Evolutionary conservation across 305 asterid genomes (phyloP).

Genomic region (Fraxinus nigra): DNA sequence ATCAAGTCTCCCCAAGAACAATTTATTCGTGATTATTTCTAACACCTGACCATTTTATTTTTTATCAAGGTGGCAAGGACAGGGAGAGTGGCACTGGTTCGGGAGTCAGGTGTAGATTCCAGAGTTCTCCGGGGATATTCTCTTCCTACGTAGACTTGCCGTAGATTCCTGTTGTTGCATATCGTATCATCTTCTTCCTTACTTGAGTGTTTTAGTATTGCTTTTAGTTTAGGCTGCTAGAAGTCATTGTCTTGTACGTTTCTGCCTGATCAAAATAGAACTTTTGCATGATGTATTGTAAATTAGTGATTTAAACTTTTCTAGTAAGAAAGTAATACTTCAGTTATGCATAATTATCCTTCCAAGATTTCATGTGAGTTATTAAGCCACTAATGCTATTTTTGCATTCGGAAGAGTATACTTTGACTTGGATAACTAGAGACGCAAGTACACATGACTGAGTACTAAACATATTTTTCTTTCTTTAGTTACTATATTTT

Average conservation of each 20-base stretch:
- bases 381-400: not conserved
- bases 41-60: not conserved
- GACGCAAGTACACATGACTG: not conserved
- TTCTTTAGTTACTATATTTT: not conserved
- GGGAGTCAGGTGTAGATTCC: conserved; percentile 90
- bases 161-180: not conserved
- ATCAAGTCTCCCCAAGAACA: not conserved
- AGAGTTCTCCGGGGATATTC: conserved; percentile 70
- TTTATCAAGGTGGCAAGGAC: conserved; percentile 81
- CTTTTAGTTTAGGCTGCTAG: conserved; percentile 3
- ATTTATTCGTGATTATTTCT: not conserved
- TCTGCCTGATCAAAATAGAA: not conserved
- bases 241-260: conserved; percentile 5
- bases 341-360: not conserved
- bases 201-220: not conserved
- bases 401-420: not conserved
- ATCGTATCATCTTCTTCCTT: not conserved
- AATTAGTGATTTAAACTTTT: not conserved
- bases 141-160: conserved; percentile 39
- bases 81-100: conserved; percentile 74
- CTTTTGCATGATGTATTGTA: conserved; percentile 11
- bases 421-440: not conserved
- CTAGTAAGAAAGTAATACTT: not conserved
- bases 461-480: not conserved
- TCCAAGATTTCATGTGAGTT: not conserved